Evolutionary conservation across 2,329 filamentous ascomycete species (phyloP).

Genomic region (Aureobasidium vineae): DNA sequence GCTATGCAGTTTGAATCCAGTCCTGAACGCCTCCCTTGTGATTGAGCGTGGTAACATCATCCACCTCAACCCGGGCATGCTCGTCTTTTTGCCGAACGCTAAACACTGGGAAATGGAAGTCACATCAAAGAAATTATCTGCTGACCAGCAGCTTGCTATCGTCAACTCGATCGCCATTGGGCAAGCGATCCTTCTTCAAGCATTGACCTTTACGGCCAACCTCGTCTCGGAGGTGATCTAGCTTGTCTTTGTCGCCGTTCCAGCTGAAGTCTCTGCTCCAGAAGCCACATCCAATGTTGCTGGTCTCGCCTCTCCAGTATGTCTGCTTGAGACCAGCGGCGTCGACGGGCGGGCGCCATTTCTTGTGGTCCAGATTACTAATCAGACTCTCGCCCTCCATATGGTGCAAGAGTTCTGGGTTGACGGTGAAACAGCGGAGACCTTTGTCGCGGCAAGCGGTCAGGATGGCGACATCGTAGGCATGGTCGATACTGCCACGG

Average conservation of each 20-base stretch:
- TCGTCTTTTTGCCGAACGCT: background rate
- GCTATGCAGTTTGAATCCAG: background rate
- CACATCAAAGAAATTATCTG: background rate
- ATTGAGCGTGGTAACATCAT: background rate
- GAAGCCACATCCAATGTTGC: constrained; percentile 41
- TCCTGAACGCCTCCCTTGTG: constrained; percentile 4
- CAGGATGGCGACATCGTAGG: constrained; percentile 45
- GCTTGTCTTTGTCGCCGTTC: constrained; percentile 35
- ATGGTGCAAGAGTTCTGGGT: constrained; percentile 45
- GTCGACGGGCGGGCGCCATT: constrained; percentile 20
- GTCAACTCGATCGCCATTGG: constrained; percentile 15
- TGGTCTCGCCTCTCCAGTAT: constrained; percentile 28
- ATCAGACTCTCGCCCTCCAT: constrained; percentile 41
- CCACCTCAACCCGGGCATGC: background rate
- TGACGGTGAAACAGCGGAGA: constrained; percentile 41
- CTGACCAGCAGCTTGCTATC: constrained; percentile 15
- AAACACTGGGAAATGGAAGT: background rate
- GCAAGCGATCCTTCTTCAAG: constrained; percentile 34
- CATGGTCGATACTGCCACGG: constrained; percentile 35
- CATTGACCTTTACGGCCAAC: constrained; percentile 43
- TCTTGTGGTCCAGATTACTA: constrained; percentile 32
- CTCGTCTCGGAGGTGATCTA: constrained; percentile 40
- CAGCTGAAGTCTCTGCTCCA: constrained; percentile 43
- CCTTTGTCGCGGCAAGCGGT: constrained; percentile 41
- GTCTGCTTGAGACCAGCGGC: constrained; percentile 17